These are phyloP conservation scores for Incumbomyces lentus DNA, from an alignment of 2,329 filamentous ascomycete genomes.

Conservation along the genomic window DNA sequence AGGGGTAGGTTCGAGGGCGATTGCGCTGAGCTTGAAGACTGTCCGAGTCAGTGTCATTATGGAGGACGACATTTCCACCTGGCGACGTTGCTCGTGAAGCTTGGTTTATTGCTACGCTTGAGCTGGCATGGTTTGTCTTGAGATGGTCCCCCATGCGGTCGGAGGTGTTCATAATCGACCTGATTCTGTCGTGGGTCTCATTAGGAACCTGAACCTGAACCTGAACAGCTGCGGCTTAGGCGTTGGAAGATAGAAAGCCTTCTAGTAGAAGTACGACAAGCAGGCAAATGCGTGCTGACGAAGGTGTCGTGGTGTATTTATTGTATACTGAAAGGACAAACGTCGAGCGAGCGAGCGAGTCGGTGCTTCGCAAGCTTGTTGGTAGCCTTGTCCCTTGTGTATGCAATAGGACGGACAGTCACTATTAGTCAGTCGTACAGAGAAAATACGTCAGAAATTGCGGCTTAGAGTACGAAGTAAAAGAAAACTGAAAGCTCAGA, in stretches of 20 bases:
- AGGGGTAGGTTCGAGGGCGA: constrained; percentile 79
- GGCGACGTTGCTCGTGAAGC: constrained; percentile 82
- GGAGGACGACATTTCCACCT: constrained; percentile 42
- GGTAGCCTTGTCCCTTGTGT: constrained; percentile 1
- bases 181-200: constrained; percentile 1
- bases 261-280: not conserved
- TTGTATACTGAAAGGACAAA: not conserved
- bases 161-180: constrained; percentile 4
- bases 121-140: not conserved
- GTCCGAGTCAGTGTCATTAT: constrained; percentile 41
- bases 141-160: constrained; percentile 1
- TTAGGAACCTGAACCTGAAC: too few relatives aligned
- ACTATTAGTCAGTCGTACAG: not conserved
- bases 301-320: not conserved
- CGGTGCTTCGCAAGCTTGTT: constrained; percentile 6
- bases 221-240: not conserved
- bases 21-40: constrained; percentile 55
- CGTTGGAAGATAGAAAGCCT: not conserved
- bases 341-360: not conserved
- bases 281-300: constrained; percentile 4
- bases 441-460: constrained; percentile 1
- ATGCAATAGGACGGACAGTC: too few relatives aligned
- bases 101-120: constrained; percentile 36
- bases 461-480: not conserved
- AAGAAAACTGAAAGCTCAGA: not conserved